Percentiles rank a stretch among this genome's conserved stretches.
These are phyloP conservation scores for Sporothrix pseudoabietina DNA, from an alignment of 2,329 filamentous ascomycete genomes.

Conservation along the genomic window DNA sequence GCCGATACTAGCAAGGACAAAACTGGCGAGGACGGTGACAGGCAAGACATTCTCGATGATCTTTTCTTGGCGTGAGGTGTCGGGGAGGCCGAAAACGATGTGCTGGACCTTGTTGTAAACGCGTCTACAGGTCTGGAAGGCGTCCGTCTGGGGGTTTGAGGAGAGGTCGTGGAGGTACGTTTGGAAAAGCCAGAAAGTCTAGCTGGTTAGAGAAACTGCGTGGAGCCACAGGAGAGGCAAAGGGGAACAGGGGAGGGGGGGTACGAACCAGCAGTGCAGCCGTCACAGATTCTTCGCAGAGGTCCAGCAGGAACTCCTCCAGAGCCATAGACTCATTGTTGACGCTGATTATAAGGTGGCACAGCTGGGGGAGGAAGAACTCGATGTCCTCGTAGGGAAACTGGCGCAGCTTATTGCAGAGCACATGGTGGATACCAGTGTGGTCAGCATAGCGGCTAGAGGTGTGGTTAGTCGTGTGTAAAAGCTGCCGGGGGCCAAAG, in stretches of 20 bases:
- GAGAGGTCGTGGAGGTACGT: conserved; percentile 83
- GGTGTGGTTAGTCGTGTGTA: not conserved
- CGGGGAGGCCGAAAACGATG: conserved; percentile 78
- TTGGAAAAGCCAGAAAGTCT: conserved; percentile 92
- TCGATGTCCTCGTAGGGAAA: conserved; percentile 91
- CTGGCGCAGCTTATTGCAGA: conserved; percentile 84
- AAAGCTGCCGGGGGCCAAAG: not conserved
- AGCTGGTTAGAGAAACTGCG: conserved; percentile 25
- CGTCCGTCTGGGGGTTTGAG: conserved; percentile 70
- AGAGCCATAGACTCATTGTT: conserved; percentile 90
- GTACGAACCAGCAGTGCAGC: conserved; percentile 73
- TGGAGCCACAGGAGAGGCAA: not conserved
- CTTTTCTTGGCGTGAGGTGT: conserved; percentile 68
- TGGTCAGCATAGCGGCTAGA: conserved; percentile 81
- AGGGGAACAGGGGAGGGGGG: conserved; percentile 5
- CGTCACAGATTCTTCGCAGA: conserved; percentile 86
- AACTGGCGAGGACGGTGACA: conserved; percentile 77
- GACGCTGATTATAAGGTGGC: conserved; percentile 83
- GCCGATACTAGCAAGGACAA: conserved; percentile 75
- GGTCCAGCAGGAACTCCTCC: conserved; percentile 82
- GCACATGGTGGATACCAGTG: conserved; percentile 85
- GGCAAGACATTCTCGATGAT: conserved; percentile 81
- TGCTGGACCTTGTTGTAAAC: conserved; percentile 88
- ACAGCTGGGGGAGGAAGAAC: conserved; percentile 87
- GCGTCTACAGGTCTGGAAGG: conserved; percentile 79